phyloP scores from a whole-genome alignment of 2,329 filamentous ascomycete species.

The Coniella lustricola region DNA sequence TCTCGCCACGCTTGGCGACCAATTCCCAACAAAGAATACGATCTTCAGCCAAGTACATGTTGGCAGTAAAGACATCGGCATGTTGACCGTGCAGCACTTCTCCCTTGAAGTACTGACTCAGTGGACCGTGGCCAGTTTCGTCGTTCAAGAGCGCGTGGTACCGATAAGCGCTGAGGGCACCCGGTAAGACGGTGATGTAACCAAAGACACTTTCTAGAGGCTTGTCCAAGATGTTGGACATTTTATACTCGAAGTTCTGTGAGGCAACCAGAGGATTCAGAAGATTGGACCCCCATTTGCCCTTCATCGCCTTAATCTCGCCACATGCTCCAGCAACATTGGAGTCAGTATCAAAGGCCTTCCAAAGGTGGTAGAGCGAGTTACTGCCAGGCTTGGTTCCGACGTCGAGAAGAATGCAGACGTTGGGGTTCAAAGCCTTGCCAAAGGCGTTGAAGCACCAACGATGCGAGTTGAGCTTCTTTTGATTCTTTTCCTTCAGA shows the following conservation, averaged over 20 bases:
- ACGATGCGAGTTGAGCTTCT: slow-evolving; percentile 95
- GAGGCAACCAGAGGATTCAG: slow-evolving; percentile 92
- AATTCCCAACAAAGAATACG: slow-evolving; percentile 91
- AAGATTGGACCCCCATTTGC: slow-evolving; percentile 71
- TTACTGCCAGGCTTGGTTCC: slow-evolving; percentile 85
- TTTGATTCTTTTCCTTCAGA: slow-evolving; percentile 93
- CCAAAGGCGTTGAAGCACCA: slow-evolving; percentile 99
- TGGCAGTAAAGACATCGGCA: slow-evolving; percentile 94
- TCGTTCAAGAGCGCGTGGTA: slow-evolving; percentile 97
- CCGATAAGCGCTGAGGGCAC: slow-evolving; percentile 88
- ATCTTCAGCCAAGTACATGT: slow-evolving; percentile 90
- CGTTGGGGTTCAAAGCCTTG: slow-evolving; percentile 83
- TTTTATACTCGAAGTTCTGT: slow-evolving; percentile 99
- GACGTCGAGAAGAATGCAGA: slow-evolving; percentile 94
- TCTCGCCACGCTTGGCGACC: slow-evolving; percentile 87
- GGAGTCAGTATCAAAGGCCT: slow-evolving; percentile 95
- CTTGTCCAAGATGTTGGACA: slow-evolving; percentile 98
- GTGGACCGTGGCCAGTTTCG: slow-evolving; percentile 84
- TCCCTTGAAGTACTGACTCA: slow-evolving; percentile 99
- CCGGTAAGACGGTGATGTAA: slow-evolving; percentile 94
- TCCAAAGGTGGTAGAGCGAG: slow-evolving; percentile 97
- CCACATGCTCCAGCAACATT: slow-evolving; percentile 95
- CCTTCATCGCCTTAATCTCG: slow-evolving; percentile 96
- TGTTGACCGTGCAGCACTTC: slow-evolving; percentile 94
- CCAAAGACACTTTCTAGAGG: slow-evolving; percentile 95